Evolutionary conservation across 2,329 filamentous ascomycete species (phyloP).

Genomic region (Fusarium chuoi): DNA sequence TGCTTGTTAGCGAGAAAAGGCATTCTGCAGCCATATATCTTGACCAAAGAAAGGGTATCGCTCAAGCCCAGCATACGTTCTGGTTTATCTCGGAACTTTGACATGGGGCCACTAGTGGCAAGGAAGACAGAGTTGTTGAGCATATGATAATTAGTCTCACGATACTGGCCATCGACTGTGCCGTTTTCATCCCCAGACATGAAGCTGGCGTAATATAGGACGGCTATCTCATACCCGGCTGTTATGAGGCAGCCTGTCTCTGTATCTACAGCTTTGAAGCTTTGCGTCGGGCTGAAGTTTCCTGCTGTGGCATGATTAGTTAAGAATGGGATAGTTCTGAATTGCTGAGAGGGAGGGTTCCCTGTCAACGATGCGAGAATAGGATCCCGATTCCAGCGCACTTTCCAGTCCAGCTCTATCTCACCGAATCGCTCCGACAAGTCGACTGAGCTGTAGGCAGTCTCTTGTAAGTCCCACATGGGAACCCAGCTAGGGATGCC

Average conservation of each 20-base stretch:
- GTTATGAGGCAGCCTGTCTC: constrained; percentile 12
- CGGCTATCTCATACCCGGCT: constrained; percentile 7
- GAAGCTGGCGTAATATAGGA: background rate
- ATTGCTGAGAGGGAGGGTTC: background rate
- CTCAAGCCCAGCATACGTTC: background rate
- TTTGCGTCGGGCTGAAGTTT: background rate
- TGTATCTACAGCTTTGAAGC: background rate
- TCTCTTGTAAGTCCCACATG: constrained; percentile 16
- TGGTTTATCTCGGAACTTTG: background rate
- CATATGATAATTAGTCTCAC: background rate
- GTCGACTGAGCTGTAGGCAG: background rate
- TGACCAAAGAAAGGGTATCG: constrained; percentile 1
- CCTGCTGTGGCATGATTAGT: background rate
- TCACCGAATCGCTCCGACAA: background rate
- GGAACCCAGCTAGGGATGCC: constrained; percentile 30
- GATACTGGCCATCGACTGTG: background rate
- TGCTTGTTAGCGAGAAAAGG: constrained; percentile 4
- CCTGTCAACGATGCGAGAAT: too few species aligned
- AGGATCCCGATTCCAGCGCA: background rate
- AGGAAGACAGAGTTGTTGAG: background rate
- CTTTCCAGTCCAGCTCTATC: background rate
- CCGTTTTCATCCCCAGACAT: background rate
- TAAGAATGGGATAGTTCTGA: background rate
- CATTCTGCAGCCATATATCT: background rate
- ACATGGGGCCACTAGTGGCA: constrained; percentile 3